These are phyloP conservation scores for Trichoderma aggressivum DNA, from an alignment of 2,329 filamentous ascomycete species.

Conservation along the genomic window DNA sequence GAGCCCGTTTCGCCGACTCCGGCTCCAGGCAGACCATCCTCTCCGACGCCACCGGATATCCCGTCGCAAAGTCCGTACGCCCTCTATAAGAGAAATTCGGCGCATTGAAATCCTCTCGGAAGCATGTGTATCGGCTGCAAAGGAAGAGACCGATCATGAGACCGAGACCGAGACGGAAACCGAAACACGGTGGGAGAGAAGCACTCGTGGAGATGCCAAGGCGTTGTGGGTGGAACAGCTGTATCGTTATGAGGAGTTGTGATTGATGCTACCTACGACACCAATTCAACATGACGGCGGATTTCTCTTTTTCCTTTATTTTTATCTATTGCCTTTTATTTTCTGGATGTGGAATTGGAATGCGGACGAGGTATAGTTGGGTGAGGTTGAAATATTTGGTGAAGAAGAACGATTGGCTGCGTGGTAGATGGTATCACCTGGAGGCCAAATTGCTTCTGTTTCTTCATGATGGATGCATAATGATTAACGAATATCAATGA, in stretches of 20 bases:
- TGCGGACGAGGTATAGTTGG: neutral
- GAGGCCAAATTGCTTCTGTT: neutral
- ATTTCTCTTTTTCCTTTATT: neutral
- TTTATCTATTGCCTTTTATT: neutral
- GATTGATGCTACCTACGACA: neutral
- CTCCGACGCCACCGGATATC: neutral
- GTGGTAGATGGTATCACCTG: neutral
- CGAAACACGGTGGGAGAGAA: slow-evolving; percentile 12
- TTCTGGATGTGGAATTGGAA: neutral
- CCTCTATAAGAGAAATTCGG: neutral
- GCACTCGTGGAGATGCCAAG: neutral
- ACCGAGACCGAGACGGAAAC: slow-evolving; percentile 14
- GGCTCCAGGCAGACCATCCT: neutral
- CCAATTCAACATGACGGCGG: neutral
- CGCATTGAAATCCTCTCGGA: neutral
- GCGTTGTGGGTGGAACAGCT: slow-evolving; percentile 62
- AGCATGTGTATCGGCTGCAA: neutral
- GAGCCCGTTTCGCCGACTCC: neutral
- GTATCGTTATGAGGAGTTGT: slow-evolving; percentile 70
- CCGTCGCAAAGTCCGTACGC: neutral
- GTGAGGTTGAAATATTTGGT: neutral
- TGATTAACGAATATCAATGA: neutral
- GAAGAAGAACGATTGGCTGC: neutral
- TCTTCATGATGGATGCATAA: neutral
- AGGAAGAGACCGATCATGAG: slow-evolving; percentile 4